A percentile compares a stretch with the other conserved stretches of the same genome.
phyloP scores from a whole-genome alignment of 1,284 basidiomycete species.

The Agroathelia rolfsii region DNA sequence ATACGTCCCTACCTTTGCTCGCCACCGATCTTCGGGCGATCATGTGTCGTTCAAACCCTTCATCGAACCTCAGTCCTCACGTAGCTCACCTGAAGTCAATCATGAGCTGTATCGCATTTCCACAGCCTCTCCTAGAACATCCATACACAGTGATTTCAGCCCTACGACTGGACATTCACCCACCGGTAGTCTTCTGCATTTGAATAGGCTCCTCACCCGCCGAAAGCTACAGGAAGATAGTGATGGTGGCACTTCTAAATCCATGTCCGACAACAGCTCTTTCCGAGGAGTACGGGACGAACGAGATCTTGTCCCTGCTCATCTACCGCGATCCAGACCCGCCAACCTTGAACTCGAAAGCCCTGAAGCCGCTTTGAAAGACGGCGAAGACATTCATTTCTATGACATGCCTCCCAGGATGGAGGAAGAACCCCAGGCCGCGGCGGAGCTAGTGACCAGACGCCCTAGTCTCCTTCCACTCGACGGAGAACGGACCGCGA shows the following conservation, averaged over 20 bases:
- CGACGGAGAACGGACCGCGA: conserved; percentile 3
- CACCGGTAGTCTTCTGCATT: conserved; percentile 28
- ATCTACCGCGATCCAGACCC: too few relatives aligned
- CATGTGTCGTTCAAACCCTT: conserved; percentile 39
- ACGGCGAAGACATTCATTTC: too few relatives aligned
- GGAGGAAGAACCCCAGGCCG: too few relatives aligned
- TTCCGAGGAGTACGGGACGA: too few relatives aligned
- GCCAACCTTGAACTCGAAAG: too few relatives aligned
- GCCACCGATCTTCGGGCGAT: conserved; percentile 34
- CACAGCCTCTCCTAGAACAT: conserved; percentile 24
- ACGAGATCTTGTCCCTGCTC: too few relatives aligned
- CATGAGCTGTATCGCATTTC: conserved; percentile 29
- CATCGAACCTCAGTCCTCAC: conserved; percentile 25
- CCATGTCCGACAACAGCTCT: conserved; percentile 41
- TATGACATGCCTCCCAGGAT: too few relatives aligned
- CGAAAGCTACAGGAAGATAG: conserved; percentile 27
- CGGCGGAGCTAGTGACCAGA: too few relatives aligned
- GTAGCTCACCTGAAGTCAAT: conserved; percentile 32
- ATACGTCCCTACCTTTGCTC: conserved; percentile 24
- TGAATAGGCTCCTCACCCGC: conserved; percentile 29
- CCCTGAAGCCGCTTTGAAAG: not conserved
- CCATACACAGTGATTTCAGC: conserved; percentile 27
- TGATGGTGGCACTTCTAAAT: conserved; percentile 38
- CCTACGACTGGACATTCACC: conserved; percentile 27
- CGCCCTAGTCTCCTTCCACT: not conserved